Evolutionary conservation across 2,329 filamentous ascomycete species (phyloP).

Genomic region (Colletotrichum sp.): DNA sequence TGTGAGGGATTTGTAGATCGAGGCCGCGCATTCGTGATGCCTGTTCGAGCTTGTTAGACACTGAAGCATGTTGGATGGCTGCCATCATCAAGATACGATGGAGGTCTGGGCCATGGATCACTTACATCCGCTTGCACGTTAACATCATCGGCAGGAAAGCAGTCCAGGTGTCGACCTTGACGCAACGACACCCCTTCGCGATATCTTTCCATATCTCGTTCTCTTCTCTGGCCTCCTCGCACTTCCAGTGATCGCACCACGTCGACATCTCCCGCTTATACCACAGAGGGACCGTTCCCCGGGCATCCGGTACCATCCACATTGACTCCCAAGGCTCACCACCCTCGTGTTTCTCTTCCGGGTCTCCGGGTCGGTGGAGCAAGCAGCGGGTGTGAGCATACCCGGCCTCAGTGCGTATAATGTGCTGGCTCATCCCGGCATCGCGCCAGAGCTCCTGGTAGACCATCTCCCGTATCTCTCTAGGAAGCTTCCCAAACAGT

Average conservation of each 20-base stretch:
- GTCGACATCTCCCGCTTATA: conserved; percentile 11
- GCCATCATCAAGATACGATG: too few species aligned
- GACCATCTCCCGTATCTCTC: conserved; percentile 9
- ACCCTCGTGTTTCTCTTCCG: not conserved
- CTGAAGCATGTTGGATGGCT: not conserved
- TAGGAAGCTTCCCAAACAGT: not conserved
- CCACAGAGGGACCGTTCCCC: not conserved
- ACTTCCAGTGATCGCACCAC: conserved; percentile 15
- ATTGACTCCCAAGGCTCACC: not conserved
- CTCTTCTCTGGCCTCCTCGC: conserved; percentile 5
- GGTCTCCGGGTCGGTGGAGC: not conserved
- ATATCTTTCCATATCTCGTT: not conserved
- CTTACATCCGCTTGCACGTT: conserved; percentile 13
- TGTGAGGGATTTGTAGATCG: not conserved
- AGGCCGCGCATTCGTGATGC: not conserved
- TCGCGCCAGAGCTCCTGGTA: conserved; percentile 11
- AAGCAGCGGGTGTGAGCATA: conserved; percentile 6
- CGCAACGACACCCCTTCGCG: not conserved
- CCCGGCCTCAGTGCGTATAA: not conserved
- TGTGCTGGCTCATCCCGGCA: not conserved
- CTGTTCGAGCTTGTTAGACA: not conserved
- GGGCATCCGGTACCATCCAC: conserved; percentile 4
- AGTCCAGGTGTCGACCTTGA: not conserved
- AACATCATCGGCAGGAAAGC: conserved; percentile 10
- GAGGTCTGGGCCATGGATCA: not conserved